phyloP scores from a whole-genome alignment of 73 alveolate species.

The Paramecium sexaurelia region DNA sequence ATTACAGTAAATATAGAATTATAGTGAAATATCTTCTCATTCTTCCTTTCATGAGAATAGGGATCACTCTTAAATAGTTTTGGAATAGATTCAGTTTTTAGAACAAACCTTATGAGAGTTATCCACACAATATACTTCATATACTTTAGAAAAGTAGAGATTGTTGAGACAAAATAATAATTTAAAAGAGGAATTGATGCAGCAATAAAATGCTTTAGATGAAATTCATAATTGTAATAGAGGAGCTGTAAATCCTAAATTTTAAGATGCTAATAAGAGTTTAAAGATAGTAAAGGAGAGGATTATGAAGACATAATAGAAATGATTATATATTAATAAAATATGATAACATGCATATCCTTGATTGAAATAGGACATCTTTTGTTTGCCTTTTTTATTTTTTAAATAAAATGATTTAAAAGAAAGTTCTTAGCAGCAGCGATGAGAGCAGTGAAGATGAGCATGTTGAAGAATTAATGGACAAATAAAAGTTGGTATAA shows the following conservation, averaged over 20 bases:
- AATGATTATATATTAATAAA: neutral
- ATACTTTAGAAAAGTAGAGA: neutral
- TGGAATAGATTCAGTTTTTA: neutral
- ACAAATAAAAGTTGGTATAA: constrained; percentile 38
- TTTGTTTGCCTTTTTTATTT: neutral
- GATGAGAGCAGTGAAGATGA: constrained; percentile 64
- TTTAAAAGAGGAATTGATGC: neutral
- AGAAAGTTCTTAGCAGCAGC: constrained; percentile 60
- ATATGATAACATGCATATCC: neutral
- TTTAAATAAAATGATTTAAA: constrained; percentile 48
- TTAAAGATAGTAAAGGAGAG: neutral
- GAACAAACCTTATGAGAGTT: neutral
- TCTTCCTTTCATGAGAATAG: neutral
- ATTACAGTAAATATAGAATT: neutral
- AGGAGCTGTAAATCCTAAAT: constrained; percentile 17
- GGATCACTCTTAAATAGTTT: neutral
- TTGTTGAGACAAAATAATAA: neutral
- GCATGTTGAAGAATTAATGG: constrained; percentile 61
- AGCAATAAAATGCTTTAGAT: neutral
- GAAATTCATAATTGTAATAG: neutral
- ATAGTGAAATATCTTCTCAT: neutral
- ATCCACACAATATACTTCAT: neutral
- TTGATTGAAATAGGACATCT: neutral
- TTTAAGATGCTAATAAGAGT: neutral
- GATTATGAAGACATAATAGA: neutral